Evolutionary conservation across 805 yeast genomes (phyloP), one percentile per base, ranked within the genome.

Genomic region (Myxozyma sirexii): DNA sequence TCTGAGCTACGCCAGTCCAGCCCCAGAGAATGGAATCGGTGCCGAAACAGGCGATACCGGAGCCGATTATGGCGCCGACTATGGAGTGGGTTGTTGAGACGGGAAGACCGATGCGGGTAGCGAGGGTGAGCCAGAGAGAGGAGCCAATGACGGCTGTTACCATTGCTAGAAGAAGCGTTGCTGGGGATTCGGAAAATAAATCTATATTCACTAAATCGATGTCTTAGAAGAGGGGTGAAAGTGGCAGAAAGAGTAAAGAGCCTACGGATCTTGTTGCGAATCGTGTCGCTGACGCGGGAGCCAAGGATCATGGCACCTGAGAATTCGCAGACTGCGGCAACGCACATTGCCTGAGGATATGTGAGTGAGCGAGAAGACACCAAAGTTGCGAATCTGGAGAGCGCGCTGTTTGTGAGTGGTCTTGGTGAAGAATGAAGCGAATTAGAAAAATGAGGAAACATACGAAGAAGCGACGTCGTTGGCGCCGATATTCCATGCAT

Each of bases 81-180:
- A 87, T 85, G 12, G 90, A 84, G 69, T 87, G 92, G 13, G 92
- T 87, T 17, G 91, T 86, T 19, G 92, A 87, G 44, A 87, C 92
- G 19, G 92, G 92, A 81, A 84, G 79, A 62, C 89, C 88, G 37
- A 85, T 72, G 1, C 72, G 64, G 17, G 92, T 87, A 41, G 92
- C 92, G 60, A 84, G 55, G 2, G 86, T 75, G 56, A 87, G 77
- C 91, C 92, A 87, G 31, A 77, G 47, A 0, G 92, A 84, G 5
- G 90, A 84, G 47, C 91, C 93, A 56, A 85, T 82, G 56, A 85
- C 74, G 26, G 93, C 91, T 75, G 87, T 82, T 17, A 86, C 79
- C 92, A 87, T 87, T 31, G 87, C 80, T 52, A 87, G 76, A 89
- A 87, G 84, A 41, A 87, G 77, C n/a, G 82, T 87, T 5, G 88